Conservation (phyloP, 106 monocot species). For the Dendrobium huoshanense region DNA sequence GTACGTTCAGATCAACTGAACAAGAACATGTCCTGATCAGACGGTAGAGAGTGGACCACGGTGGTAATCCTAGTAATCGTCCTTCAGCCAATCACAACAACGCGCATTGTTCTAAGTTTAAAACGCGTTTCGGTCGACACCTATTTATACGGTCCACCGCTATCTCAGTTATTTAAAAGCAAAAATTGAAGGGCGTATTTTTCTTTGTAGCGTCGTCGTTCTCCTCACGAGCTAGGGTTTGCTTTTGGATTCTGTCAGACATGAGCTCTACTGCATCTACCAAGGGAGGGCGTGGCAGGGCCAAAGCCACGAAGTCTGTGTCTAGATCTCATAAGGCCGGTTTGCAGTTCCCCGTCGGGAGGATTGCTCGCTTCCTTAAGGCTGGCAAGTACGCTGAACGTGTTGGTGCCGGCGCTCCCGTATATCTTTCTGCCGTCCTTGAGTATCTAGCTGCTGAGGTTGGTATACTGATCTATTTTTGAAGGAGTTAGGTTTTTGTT, state of each 20-base stretch:
- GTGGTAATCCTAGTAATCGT: not conserved
- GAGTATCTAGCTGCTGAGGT: conserved; percentile 46
- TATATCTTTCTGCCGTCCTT: conserved; percentile 36
- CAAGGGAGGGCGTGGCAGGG: conserved; percentile 39
- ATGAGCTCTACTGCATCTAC: conserved; percentile 26
- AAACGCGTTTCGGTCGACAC: not conserved
- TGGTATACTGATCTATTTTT: not conserved
- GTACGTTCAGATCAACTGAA: not conserved
- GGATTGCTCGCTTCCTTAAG: conserved; percentile 61
- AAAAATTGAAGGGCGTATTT: not conserved
- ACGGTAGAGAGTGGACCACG: not conserved
- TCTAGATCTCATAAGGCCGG: conserved; percentile 52
- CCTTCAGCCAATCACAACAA: not conserved
- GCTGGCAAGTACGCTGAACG: conserved; percentile 50
- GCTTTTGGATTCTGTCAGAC: not conserved
- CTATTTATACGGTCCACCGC: not conserved
- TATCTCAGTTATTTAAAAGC: not conserved
- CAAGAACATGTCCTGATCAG: not conserved
- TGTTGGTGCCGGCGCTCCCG: conserved; percentile 52
- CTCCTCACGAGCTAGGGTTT: not conserved
- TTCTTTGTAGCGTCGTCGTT: not conserved
- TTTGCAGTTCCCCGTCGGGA: conserved; percentile 61
- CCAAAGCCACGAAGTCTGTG: conserved; percentile 29
- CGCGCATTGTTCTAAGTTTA: not conserved
- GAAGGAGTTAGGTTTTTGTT: not conserved